Evolutionary conservation across 164 flowering plant species (phyloP), one percentile per base, ranked within the genome.

Genomic region (Magnolia kwangsiensis): DNA sequence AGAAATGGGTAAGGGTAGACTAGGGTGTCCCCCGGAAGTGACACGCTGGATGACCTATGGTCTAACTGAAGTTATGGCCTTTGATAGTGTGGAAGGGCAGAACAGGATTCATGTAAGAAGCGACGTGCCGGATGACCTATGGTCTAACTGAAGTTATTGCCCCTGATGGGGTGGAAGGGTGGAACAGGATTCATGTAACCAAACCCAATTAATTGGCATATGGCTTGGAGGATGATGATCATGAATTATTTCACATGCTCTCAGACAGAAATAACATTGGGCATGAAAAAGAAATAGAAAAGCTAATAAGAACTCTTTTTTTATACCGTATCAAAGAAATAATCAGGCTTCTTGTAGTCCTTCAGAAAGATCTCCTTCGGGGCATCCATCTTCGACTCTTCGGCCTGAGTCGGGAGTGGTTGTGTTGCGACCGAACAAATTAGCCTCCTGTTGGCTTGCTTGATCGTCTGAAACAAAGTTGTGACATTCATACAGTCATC

Each of bases 281-380:
- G 61, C 45, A 55, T 55, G 16, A 55, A 37, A 37, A 16, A 11
- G 61, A 55, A 55, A 11, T 16, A 55, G 13, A 55, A 67, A 67
- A 29, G 66, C 61, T 55, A 55, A 8, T 16, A 55, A 55, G 61
- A 55, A 55, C 13, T 11, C 13, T 11, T 11, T 55, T 11, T 3
- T 55, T 55, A 55, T 87, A 94, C 98, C 82, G 88, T 83, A 65
- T 94, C 97, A 86, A 94, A 94, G 80, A 88, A 94, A 86, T 94
- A 96, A 77, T 92, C 92, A 45, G 98, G 98, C 85, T 74, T 78
- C 86, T 90, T 90, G 87, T 94, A 94, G 72, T 96, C 97, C 85
- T 90, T 92, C 80, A 96, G 75, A 76, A 94, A 94, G 63, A 94
- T 91, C 81, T 94, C 99, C 81, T 92, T 94, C 13, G 92, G 99